Conservation (phyloP, 1,284 basidiomycete species). For the Pseudozyma hubeiensis region DNA sequence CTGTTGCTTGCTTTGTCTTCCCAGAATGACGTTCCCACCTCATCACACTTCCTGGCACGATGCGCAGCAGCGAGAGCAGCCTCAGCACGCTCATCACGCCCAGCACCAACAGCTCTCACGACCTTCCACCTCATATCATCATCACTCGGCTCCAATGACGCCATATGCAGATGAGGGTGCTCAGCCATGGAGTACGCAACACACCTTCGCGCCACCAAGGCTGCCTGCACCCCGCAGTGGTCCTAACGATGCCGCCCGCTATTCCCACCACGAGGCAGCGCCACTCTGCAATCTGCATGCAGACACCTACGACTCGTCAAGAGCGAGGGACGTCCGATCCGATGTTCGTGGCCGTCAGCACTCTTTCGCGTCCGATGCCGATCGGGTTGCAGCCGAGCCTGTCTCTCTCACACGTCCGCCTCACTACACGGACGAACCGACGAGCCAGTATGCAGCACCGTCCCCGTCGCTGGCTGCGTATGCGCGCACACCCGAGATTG, state of each 20-base stretch:
- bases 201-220: slow-evolving; percentile 18
- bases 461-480: slow-evolving; percentile 5
- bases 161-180: not conserved
- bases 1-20: not conserved
- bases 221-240: slow-evolving; percentile 21
- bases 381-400: not conserved
- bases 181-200: slow-evolving; percentile 6
- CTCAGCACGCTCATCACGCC: slow-evolving; percentile 1
- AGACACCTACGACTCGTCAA: not conserved
- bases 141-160: not conserved
- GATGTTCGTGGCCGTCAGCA: slow-evolving; percentile 3
- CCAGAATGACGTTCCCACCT: slow-evolving; percentile 11
- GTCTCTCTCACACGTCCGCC: not conserved
- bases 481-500: slow-evolving; percentile 5
- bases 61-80: slow-evolving; percentile 3
- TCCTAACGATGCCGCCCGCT: not conserved
- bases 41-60: not conserved
- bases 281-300: not conserved
- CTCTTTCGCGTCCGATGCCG: not conserved
- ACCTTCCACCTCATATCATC: slow-evolving; percentile 11
- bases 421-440: slow-evolving; percentile 3
- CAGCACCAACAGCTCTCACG: not conserved
- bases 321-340: slow-evolving; percentile 3
- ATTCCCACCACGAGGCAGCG: slow-evolving; percentile 2
- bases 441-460: not conserved